Evolutionary conservation across 805 yeast species (phyloP), one percentile per base, ranked within the genome.

Genomic region (Wickerhamiella kurtzmanii): DNA sequence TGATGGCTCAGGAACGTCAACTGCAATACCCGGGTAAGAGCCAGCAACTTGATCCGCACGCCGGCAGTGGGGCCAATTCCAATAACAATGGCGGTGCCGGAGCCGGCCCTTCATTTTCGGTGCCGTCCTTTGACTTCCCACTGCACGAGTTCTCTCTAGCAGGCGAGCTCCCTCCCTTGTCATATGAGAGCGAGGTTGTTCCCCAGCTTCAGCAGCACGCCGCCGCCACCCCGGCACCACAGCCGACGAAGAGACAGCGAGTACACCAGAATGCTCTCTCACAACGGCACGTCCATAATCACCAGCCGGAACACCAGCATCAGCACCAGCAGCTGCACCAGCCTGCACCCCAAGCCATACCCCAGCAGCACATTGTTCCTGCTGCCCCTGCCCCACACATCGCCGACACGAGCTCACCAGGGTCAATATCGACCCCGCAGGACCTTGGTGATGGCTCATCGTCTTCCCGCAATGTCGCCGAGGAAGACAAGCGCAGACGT

Each of bases 401-500:
- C 20, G 19, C 9, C 9, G 41, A 38, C 25, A 11, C 5, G 9
- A 17, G 38, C 38, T 36, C 19, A 15, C 38, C 38, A n/a, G 38
- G 17, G 5, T 8, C 6, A 5, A 5, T 17, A 6, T 8, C 38
- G 8, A 36, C 16, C 8, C 16, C 16, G n/a, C 5, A 15, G 13
- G 20, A 17, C 35, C n/a, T n/a, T n/a, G n/a, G 15, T 11, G 38
- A 13, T 22, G 28, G 21, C 32, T 25, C 46, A n/a, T 35, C 37
- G 17, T n/a, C 39, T 16, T 16, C 44, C 35, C 43, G 47, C 37
- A 32, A 37, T 13, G 15, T 62, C 21, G 68, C 73, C 19, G 79
- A 75, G 49, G 73, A 71, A 41, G 92, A 82, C 58, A 89, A 85
- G 65, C 74, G 95, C 51, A 76, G 82, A 53, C 74, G 94, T 56